phyloP scores from a whole-genome alignment of 768 basidiomycete genomes.

The Lactarius indigo region DNA sequence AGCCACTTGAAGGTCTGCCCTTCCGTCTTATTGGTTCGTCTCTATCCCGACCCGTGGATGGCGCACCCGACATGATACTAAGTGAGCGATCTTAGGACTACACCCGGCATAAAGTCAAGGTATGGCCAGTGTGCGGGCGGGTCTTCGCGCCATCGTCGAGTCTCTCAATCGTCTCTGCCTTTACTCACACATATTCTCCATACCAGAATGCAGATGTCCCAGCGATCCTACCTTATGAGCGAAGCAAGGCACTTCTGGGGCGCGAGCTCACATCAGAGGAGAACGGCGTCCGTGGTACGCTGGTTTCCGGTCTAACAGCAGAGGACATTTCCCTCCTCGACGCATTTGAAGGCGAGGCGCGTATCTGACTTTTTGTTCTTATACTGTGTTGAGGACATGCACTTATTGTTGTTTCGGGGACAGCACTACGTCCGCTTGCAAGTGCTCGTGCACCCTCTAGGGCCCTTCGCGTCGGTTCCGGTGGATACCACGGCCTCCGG shows the following conservation, averaged over 20 bases:
- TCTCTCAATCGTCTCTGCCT: conserved; percentile 33
- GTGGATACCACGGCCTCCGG: conserved; percentile 12
- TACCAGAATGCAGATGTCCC: conserved; percentile 75
- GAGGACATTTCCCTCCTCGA: conserved; percentile 67
- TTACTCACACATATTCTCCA: neutral
- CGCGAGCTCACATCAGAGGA: conserved; percentile 57
- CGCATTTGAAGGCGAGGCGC: conserved; percentile 75
- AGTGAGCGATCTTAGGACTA: conserved; percentile 48
- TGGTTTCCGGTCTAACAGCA: conserved; percentile 68
- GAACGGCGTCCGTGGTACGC: conserved; percentile 70
- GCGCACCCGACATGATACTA: neutral
- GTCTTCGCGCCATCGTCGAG: neutral
- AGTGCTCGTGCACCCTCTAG: conserved; percentile 57
- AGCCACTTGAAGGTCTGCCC: conserved; percentile 62
- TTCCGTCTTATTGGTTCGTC: conserved; percentile 66
- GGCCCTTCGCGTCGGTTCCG: conserved; percentile 34
- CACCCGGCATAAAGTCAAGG: conserved; percentile 78
- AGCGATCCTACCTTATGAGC: conserved; percentile 62
- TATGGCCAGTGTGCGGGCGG: conserved; percentile 30
- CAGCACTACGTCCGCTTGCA: conserved; percentile 69
- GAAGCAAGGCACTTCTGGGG: conserved; percentile 37
- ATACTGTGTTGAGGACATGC: neutral
- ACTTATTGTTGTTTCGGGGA: neutral
- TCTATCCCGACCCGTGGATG: neutral
- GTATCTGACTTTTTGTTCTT: conserved; percentile 27